Base-by-base conservation (phyloP, 2,329 filamentous ascomycete species). In the Beauveria scarabaeidicola region DNA sequence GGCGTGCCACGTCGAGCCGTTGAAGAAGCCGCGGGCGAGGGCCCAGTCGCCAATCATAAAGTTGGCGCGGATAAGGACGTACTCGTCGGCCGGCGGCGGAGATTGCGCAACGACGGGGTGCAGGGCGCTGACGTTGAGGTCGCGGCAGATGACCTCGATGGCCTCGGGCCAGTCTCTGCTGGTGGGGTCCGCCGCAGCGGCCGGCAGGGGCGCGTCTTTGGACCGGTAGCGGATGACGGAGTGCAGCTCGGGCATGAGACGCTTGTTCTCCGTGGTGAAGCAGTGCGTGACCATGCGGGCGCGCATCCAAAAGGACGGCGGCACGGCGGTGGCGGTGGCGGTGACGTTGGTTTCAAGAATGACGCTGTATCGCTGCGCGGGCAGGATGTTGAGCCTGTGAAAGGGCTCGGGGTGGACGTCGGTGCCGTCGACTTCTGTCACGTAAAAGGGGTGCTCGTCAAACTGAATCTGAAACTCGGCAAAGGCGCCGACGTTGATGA, bases 391-490 rank as follows among this genome's bases (percentile, higher is more conserved):
- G 57, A 91, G 72, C 62, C 83, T 80, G 38, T 81, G 77, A 7
- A 85, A 80, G 1, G 81, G 75, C 5, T 75, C 73, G 0, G 87
- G 84, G 60, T 84, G 77, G 1, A 89, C 81, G 40, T 83, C 81
- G 1, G 86, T 83, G 17, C 87, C 88, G 66, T 91, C 88, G 0
- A 88, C 84, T 68, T 90, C 88, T 10, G 87, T 83, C 50, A 91
- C 74, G 38, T 74, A 75, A 69, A 88, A 84, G 1, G 75, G 69
- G 64, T 90, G 88, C 53, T 83, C 81, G 63, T 91, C 88, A 50
- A 90, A 77, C 67, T 83, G 84, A 29, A 91, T 78, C 66, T 90
- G 87, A 63, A 90, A 88, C 67, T 85, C 84, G 2, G 86, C 86
- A 66, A 89, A 89, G 0, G 84, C 86, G 11, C 85, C 88, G 9